These are phyloP conservation scores for Brassica incana DNA, from an alignment of 345 rosid genomes.

Conservation along the genomic window DNA sequence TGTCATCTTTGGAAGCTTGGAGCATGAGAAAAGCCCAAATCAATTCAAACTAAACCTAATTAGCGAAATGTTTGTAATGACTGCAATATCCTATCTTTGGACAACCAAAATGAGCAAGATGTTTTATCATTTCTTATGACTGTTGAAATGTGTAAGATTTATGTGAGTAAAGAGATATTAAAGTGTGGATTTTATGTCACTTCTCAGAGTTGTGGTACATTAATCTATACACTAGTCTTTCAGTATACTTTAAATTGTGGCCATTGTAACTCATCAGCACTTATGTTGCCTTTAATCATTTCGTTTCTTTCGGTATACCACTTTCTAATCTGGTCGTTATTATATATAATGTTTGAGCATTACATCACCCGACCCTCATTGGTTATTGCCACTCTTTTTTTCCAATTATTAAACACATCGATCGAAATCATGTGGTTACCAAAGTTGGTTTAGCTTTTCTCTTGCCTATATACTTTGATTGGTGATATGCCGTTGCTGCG, in stretches of 20 bases:
- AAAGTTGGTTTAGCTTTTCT: conserved; percentile 13
- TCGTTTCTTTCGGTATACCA: conserved; percentile 27
- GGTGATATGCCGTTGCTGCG: conserved; percentile 12
- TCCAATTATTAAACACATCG: conserved; percentile 21
- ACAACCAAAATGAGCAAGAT: background rate
- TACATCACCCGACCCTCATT: conserved; percentile 24
- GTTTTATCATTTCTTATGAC: background rate
- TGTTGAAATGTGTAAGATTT: background rate
- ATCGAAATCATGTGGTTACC: conserved; percentile 7
- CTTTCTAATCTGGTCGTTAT: conserved; percentile 26
- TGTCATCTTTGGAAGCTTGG: conserved; percentile 59
- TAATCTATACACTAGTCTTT: background rate
- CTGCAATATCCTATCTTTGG: background rate
- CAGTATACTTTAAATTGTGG: conserved; percentile 38
- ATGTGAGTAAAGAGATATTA: background rate
- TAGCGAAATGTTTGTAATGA: background rate
- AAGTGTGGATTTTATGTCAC: background rate
- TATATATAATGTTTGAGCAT: conserved; percentile 12
- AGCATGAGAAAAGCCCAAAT: conserved; percentile 56
- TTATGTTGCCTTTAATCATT: conserved; percentile 42
- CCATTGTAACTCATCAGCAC: conserved; percentile 34
- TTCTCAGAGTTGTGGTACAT: conserved; percentile 9
- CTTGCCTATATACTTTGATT: background rate
- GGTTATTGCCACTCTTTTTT: conserved; percentile 28
- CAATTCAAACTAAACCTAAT: conserved; percentile 5